Base-by-base conservation (phyloP, 805 yeast species). In the Myxozyma kluyveri region DNA sequence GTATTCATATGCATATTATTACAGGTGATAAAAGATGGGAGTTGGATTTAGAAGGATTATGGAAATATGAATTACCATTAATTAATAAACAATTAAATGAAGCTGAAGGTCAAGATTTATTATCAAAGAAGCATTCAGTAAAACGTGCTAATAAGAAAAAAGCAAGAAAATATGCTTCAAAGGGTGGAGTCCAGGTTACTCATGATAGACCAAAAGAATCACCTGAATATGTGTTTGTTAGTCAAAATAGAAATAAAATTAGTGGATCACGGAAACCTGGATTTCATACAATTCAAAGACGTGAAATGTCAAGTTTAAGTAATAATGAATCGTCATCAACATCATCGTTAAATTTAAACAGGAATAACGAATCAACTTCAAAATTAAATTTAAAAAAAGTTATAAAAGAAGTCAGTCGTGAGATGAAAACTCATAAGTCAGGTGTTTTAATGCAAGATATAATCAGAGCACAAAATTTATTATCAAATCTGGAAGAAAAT, bases 11-110 rank as follows among this genome's bases (percentile, higher is more conserved):
- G 29, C 96, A 90, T 67, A 68, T 90, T 17, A 69, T 90, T 62
- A 87, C 96, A 0, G 73, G 75, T 3, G 82, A 81, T 37, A 79
- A 91, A 66, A 74, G 97, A 52, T 65, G 67, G 17, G 82, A 79
- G 52, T 69, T 91, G 58, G 81, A 86, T 62, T 73, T 90, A 64
- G 96, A 88, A 65, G 72, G 76, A 22, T 63, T 88, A 39, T 88
- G 88, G 83, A 21, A 10, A 10, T 57, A 62, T 22, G 59, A 60
- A 36, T 33, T 60, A 3, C 59, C 59, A 5, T 10, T 14, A n/a
- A 26, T 42, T 22, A 35, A 49, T 18, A 26, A 39, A 12, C 27
- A 43, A 24, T 6, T 52, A n/a, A 29, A 32, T n/a, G 14, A 21
- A 22, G 32, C 32, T 5, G 31, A 33, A 18, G n/a, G 32, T n/a